Percentiles rank a stretch among this genome's conserved stretches.
phyloP scores from a whole-genome alignment of 805 yeast species.

The Metschnikowia lochheadii region DNA sequence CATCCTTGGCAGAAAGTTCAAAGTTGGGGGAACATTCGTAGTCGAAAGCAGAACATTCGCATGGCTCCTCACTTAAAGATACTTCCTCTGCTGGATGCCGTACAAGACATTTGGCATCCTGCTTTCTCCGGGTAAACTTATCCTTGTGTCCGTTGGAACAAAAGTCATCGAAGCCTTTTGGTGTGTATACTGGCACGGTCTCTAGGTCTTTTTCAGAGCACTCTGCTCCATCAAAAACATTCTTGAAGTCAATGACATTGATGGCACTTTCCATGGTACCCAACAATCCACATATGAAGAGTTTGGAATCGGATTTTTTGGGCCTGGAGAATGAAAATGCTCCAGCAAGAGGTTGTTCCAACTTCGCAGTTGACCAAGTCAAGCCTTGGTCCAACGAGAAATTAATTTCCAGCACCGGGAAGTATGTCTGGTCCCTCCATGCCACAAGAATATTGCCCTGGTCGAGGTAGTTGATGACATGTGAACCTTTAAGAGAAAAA shows the following conservation, averaged over 20 bases:
- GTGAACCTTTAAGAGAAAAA: constrained; percentile 48
- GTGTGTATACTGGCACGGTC: constrained; percentile 51
- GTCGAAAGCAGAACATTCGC: constrained; percentile 63
- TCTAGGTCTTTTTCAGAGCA: constrained; percentile 59
- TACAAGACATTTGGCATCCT: constrained; percentile 60
- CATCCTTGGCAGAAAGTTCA: constrained; percentile 27
- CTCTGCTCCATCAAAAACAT: constrained; percentile 47
- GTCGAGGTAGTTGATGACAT: constrained; percentile 64
- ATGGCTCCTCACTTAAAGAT: constrained; percentile 42
- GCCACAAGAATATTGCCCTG: constrained; percentile 64
- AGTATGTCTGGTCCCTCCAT: neutral
- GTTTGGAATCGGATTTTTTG: constrained; percentile 44
- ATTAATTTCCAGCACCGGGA: constrained; percentile 14
- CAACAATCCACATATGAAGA: constrained; percentile 46
- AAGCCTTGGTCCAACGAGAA: constrained; percentile 74
- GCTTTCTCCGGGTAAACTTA: constrained; percentile 59
- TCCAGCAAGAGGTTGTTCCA: constrained; percentile 55
- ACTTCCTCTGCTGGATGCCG: constrained; percentile 43
- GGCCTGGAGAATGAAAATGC: constrained; percentile 40
- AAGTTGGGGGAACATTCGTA: constrained; percentile 64
- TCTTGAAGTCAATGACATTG: constrained; percentile 52
- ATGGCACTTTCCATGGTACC: constrained; percentile 16
- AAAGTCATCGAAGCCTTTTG: constrained; percentile 26
- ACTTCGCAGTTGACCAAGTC: constrained; percentile 52
- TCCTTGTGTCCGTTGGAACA: constrained; percentile 73